These are phyloP conservation scores for Lasiosphaeriaceae sp. DNA, from an alignment of 495 filamentous ascomycete species.

Conservation along the genomic window DNA sequence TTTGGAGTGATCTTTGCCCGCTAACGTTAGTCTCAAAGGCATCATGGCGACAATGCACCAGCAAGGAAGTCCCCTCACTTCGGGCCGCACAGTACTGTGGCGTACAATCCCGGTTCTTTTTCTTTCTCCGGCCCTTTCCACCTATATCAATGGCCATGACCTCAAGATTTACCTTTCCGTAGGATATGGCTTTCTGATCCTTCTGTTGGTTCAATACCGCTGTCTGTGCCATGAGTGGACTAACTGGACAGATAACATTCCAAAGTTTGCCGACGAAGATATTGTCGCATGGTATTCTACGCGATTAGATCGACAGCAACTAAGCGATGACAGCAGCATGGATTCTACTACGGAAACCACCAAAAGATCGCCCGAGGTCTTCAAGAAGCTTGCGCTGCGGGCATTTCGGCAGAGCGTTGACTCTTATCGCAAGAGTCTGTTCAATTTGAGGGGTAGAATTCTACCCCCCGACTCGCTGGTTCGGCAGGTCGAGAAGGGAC, in stretches of 20 bases:
- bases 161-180: constrained; percentile 45
- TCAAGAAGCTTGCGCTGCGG: constrained; percentile 12
- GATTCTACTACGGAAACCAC: not conserved
- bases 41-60: constrained; percentile 32
- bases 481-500: constrained; percentile 8
- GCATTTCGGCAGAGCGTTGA: constrained; percentile 15
- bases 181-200: constrained; percentile 42
- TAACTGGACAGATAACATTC: constrained; percentile 45
- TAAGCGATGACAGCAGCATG: constrained; percentile 7
- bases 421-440: not conserved
- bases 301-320: not conserved
- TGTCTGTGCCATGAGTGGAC: constrained; percentile 48
- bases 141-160: constrained; percentile 42
- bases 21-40: constrained; percentile 9
- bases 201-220: constrained; percentile 44
- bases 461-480: constrained; percentile 7
- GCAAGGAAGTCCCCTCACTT: constrained; percentile 21
- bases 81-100: constrained; percentile 35
- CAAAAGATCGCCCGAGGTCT: not conserved
- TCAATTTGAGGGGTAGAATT: not conserved
- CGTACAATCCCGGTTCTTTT: constrained; percentile 46
- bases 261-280: constrained; percentile 45
- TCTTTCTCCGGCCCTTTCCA: constrained; percentile 45
- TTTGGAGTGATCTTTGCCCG: not conserved
- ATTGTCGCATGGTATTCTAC: constrained; percentile 48